These are phyloP conservation scores for Thecaphora thlaspeos DNA, from an alignment of 1,284 basidiomycete species.

Conservation along the genomic window DNA sequence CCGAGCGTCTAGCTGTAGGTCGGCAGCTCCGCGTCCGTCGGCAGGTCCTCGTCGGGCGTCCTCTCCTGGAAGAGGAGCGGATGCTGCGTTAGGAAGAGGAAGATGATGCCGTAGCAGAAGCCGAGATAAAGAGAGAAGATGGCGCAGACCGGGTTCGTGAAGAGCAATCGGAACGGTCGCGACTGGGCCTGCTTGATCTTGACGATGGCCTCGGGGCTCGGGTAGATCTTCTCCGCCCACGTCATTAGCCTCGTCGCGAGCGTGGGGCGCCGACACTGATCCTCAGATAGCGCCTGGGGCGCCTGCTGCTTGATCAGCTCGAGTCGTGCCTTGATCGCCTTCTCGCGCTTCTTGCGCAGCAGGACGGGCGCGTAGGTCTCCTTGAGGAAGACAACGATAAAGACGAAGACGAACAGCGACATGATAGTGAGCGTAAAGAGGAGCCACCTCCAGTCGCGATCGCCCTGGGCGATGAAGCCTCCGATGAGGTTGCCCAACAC, in stretches of 20 bases:
- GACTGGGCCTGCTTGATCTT: slow-evolving; percentile 50
- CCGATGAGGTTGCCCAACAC: slow-evolving; percentile 44
- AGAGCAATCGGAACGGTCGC: slow-evolving; percentile 58
- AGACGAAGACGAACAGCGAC: slow-evolving; percentile 11
- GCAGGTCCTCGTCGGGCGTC: slow-evolving; percentile 45
- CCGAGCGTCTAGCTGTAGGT: slow-evolving; percentile 59
- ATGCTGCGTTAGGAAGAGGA: slow-evolving; percentile 59
- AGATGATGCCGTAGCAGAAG: slow-evolving; percentile 60
- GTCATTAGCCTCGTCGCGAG: too few relatives aligned
- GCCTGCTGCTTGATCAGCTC: slow-evolving; percentile 11
- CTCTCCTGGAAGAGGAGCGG: slow-evolving; percentile 59
- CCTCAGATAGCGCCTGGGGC: not conserved
- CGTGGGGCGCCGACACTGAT: too few relatives aligned
- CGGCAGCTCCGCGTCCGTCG: slow-evolving; percentile 44
- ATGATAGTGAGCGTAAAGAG: slow-evolving; percentile 41
- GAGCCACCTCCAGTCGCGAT: slow-evolving; percentile 40
- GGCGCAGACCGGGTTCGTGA: slow-evolving; percentile 53
- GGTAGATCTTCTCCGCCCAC: slow-evolving; percentile 1
- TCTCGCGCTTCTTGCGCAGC: slow-evolving; percentile 34
- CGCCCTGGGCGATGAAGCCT: slow-evolving; percentile 35
- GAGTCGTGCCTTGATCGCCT: slow-evolving; percentile 8
- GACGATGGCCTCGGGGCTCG: slow-evolving; percentile 12
- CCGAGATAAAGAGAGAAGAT: slow-evolving; percentile 61
- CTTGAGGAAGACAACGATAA: slow-evolving; percentile 22
- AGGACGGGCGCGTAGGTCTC: slow-evolving; percentile 48